Percentiles rank a stretch among this genome's conserved stretches.
phyloP scores from a whole-genome alignment of 2,329 filamentous ascomycete genomes.

The Sporothrix curviconia region DNA sequence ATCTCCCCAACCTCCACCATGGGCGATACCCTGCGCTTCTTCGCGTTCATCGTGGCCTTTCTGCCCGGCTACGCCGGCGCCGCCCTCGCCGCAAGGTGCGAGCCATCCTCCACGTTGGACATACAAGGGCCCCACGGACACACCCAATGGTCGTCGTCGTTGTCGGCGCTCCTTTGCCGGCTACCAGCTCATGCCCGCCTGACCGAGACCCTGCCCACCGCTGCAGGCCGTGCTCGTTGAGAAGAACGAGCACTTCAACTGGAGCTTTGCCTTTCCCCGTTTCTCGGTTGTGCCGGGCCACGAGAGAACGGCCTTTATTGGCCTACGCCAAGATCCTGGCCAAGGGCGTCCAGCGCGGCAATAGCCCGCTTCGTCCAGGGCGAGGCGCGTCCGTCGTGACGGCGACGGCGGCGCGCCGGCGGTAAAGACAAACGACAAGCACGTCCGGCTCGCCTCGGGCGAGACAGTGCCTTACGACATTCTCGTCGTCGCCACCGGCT shows the following conservation, averaged over 20 bases:
- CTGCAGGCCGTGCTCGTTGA: constrained; percentile 51
- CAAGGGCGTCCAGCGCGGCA: constrained; percentile 26
- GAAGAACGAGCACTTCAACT: constrained; percentile 55
- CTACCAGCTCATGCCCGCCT: constrained; percentile 42
- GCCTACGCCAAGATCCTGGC: constrained; percentile 44
- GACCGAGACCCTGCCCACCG: constrained; percentile 40
- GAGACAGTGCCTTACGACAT: constrained; percentile 47
- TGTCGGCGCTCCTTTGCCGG: constrained; percentile 54
- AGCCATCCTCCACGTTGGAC: constrained; percentile 13
- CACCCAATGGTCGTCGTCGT: constrained; percentile 44
- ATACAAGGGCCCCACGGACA: constrained; percentile 14
- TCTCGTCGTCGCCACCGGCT: constrained; percentile 52
- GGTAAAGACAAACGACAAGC: too few relatives aligned
- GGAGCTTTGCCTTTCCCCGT: constrained; percentile 53
- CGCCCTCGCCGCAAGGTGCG: neutral
- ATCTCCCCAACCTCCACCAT: neutral
- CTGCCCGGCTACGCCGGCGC: neutral
- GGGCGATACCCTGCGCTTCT: constrained; percentile 12
- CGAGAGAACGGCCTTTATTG: constrained; percentile 54
- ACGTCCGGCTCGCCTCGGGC: neutral
- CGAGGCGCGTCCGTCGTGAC: neutral
- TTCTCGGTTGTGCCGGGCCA: constrained; percentile 51
- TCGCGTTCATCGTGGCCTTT: neutral
- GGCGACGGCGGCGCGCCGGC: neutral
- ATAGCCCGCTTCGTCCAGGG: constrained; percentile 37